These are phyloP conservation scores for Boeremia lycopersici DNA, from an alignment of 2,329 filamentous ascomycete species.

Conservation along the genomic window DNA sequence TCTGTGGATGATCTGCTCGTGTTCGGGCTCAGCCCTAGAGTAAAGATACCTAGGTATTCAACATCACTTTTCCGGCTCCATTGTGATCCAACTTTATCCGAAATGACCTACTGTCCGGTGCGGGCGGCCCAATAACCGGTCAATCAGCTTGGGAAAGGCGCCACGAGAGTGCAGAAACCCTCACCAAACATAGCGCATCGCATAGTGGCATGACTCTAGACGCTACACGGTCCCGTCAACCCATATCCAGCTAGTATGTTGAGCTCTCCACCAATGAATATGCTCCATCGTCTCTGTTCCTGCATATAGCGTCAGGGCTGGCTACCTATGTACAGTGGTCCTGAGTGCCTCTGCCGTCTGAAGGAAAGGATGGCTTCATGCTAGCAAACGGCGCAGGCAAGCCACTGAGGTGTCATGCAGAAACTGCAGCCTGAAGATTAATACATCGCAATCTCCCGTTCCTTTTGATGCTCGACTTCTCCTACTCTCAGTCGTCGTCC, in stretches of 20 bases:
- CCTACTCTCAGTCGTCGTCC: constrained; percentile 28
- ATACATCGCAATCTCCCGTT: constrained; percentile 37
- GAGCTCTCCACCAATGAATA: constrained; percentile 20
- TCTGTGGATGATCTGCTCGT: constrained; percentile 26
- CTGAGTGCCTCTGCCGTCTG: constrained; percentile 20
- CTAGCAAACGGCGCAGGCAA: constrained; percentile 26
- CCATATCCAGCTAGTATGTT: constrained; percentile 24
- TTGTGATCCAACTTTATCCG: constrained; percentile 25
- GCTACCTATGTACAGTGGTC: constrained; percentile 10
- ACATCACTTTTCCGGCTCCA: background rate
- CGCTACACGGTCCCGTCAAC: constrained; percentile 23
- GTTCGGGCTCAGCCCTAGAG: constrained; percentile 19
- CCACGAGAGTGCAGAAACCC: constrained; percentile 21
- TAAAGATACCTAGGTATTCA: background rate
- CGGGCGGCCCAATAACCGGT: constrained; percentile 30
- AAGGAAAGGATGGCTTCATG: constrained; percentile 31
- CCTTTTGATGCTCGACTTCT: constrained; percentile 30
- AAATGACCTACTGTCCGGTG: constrained; percentile 24
- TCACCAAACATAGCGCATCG: constrained; percentile 27
- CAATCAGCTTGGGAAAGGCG: constrained; percentile 23
- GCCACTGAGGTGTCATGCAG: constrained; percentile 34
- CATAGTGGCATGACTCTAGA: constrained; percentile 18
- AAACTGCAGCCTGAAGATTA: constrained; percentile 28
- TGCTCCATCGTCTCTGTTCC: constrained; percentile 23
- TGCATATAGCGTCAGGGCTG: constrained; percentile 21